A percentile compares a stretch with the other conserved stretches of the same genome.
These are phyloP conservation scores for Phytomonas francai DNA, from an alignment of 208 protist genomes.

Conservation along the genomic window DNA sequence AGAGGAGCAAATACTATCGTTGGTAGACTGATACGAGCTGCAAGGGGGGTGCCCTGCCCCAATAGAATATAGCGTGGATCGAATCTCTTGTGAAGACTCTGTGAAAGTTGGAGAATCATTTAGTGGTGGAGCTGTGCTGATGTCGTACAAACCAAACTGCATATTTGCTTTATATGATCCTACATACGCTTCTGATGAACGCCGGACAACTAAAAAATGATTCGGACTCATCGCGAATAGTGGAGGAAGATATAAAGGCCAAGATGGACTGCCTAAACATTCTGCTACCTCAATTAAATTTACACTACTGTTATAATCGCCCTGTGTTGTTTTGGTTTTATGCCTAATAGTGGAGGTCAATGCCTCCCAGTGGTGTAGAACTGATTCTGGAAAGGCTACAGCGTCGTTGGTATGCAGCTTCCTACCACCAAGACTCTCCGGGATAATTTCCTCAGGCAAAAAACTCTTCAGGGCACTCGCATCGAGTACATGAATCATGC, in stretches of 20 bases:
- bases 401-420: constrained; percentile 14
- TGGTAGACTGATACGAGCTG: not conserved
- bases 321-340: not conserved
- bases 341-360: constrained; percentile 14
- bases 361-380: constrained; percentile 68
- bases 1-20: not conserved
- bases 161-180: not conserved
- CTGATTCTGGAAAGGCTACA: constrained; percentile 47
- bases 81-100: not conserved
- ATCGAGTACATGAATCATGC: constrained; percentile 48
- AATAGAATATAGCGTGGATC: not conserved
- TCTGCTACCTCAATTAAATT: not conserved
- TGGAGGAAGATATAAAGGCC: not conserved
- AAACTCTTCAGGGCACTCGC: constrained; percentile 32
- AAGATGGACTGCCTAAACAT: not conserved
- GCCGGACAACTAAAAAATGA: not conserved
- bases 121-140: not conserved
- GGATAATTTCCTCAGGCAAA: constrained; percentile 34
- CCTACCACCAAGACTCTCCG: constrained; percentile 38
- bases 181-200: not conserved
- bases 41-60: too few species aligned
- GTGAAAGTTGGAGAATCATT: not conserved
- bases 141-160: not conserved
- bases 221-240: not conserved
- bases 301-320: not conserved